Percentiles rank a stretch among this genome's conserved stretches.
These are phyloP conservation scores for Tolypocladium tropicale DNA, from an alignment of 2,329 filamentous ascomycete species.

Conservation along the genomic window DNA sequence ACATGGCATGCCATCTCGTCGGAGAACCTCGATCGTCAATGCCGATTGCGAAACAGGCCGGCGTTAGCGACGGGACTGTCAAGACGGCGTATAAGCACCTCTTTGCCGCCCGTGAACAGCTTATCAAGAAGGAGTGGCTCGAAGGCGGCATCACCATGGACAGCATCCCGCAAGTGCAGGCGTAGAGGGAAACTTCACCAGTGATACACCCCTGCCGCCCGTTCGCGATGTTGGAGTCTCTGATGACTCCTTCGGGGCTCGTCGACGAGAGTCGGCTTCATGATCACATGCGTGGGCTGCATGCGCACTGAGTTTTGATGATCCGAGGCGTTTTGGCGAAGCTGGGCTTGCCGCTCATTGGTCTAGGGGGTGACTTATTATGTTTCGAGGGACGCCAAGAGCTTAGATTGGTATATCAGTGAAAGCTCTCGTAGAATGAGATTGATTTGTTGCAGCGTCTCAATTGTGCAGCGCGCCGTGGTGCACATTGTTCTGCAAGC, in stretches of 20 bases:
- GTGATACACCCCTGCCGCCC: not conserved
- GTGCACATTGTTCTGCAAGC: no score
- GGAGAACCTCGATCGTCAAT: slow-evolving; percentile 70
- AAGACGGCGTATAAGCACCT: slow-evolving; percentile 90
- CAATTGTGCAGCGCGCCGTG: not conserved
- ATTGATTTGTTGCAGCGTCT: not conserved
- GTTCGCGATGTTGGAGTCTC: not conserved
- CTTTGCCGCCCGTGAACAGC: slow-evolving; percentile 59
- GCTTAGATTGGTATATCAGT: not conserved
- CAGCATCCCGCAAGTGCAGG: slow-evolving; percentile 48
- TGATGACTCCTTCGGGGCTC: not conserved
- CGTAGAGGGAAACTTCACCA: slow-evolving; percentile 7
- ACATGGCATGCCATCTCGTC: slow-evolving; percentile 85
- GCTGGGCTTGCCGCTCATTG: not conserved
- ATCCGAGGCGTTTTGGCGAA: not conserved
- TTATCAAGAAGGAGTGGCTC: slow-evolving; percentile 70
- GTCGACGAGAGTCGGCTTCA: not conserved
- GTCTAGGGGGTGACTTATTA: not conserved
- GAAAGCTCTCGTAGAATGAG: not conserved
- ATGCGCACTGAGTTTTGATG: not conserved
- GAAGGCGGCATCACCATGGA: slow-evolving; percentile 60
- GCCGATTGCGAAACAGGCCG: slow-evolving; percentile 73
- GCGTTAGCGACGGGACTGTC: slow-evolving; percentile 94
- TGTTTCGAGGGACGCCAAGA: not conserved
- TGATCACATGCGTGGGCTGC: no score